Evolutionary conservation across 1,284 basidiomycete genomes (phyloP).

Genomic region (Wolfiporia cocos): DNA sequence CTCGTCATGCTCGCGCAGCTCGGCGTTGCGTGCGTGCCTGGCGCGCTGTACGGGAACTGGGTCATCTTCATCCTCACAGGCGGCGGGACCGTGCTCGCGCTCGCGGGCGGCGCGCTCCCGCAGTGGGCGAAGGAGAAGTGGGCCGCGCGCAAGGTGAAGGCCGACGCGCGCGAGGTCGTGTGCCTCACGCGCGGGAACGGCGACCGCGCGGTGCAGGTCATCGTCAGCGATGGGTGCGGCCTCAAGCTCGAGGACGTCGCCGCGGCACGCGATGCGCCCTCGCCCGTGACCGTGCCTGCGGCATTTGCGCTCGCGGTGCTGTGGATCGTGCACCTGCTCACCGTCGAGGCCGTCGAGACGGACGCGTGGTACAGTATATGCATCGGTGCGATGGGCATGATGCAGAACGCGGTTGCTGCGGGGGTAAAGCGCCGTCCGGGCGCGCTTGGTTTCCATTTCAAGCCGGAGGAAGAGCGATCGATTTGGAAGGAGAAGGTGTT

Average conservation of each 20-base stretch:
- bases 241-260: constrained; percentile 27
- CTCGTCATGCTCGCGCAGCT: constrained; percentile 22
- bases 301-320: constrained; percentile 12
- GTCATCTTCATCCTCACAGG: constrained; percentile 23
- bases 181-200: constrained; percentile 28
- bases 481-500: constrained; percentile 15
- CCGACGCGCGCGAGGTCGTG: constrained; percentile 17
- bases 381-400: constrained; percentile 17
- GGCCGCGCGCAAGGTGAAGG: constrained; percentile 15
- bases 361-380: constrained; percentile 18
- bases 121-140: constrained; percentile 28
- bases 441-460: constrained; percentile 16
- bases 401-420: constrained; percentile 18
- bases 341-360: constrained; percentile 14
- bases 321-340: constrained; percentile 19
- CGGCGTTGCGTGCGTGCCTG: constrained; percentile 22
- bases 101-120: constrained; percentile 19
- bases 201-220: constrained; percentile 23
- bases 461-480: constrained; percentile 3
- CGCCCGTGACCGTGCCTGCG: constrained; percentile 7
- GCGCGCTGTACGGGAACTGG: constrained; percentile 21
- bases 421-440: constrained; percentile 13
- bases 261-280: constrained; percentile 11
- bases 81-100: constrained; percentile 21
- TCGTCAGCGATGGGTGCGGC: constrained; percentile 21